Conservation (phyloP, 2,329 filamentous ascomycete species). For the Beauveria pseudobassiana region DNA sequence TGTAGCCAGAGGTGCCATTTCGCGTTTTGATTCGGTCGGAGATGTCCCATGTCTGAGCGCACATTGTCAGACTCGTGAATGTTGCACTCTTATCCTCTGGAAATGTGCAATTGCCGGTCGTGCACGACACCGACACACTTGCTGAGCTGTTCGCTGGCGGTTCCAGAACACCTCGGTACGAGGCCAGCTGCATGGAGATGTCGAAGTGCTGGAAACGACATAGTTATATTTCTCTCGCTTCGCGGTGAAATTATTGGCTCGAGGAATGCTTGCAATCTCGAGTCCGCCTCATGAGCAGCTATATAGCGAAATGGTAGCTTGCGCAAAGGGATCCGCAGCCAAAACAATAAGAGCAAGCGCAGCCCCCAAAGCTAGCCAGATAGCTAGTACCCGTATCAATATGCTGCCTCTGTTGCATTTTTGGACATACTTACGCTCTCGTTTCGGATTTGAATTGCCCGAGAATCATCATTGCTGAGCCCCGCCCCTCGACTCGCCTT, state of each 20-base stretch:
- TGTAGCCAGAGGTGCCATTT: not conserved
- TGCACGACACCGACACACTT: not conserved
- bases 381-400: not conserved
- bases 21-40: not conserved
- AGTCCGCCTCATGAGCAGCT: not conserved
- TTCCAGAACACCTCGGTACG: not conserved
- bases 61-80: not conserved
- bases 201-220: not conserved
- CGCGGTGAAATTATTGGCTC: not conserved
- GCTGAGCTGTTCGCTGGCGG: not conserved
- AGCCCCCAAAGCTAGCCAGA: constrained; percentile 3
- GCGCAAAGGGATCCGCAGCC: constrained; percentile 1
- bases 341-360: not conserved
- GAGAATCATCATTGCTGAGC: constrained; percentile 1
- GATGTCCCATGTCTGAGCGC: not conserved
- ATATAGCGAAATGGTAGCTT: constrained; percentile 1
- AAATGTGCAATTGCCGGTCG: constrained; percentile 7
- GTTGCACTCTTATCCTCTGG: not conserved
- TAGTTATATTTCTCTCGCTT: not conserved
- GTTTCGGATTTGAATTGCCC: not conserved
- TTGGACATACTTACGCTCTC: not conserved
- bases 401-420: not conserved
- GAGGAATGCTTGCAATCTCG: not conserved
- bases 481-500: constrained; percentile 2
- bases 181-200: not conserved